Evolutionary conservation across 2,329 filamentous ascomycete species (phyloP).

Genomic region (Cercospora sp.): DNA sequence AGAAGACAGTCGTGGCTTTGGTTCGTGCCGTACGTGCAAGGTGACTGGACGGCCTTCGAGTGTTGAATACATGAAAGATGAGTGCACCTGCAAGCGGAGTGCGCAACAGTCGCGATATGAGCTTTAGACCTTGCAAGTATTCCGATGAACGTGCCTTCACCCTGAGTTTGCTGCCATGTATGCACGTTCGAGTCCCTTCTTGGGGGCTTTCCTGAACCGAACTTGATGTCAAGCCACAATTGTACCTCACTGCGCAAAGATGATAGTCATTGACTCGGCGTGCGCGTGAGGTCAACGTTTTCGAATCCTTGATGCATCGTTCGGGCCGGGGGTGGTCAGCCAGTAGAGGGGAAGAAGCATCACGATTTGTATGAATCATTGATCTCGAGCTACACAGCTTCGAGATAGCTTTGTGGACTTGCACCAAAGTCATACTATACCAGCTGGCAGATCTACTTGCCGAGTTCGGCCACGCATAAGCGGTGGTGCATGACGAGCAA

Average conservation of each 20-base stretch:
- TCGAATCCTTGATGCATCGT: not conserved
- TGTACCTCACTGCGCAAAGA: too few relatives aligned
- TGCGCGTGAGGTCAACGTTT: too few relatives aligned
- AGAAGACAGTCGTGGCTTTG: not conserved
- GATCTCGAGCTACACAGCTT: not conserved
- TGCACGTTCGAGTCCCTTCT: too few relatives aligned
- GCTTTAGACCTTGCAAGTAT: not conserved
- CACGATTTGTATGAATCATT: not conserved
- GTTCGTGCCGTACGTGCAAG: not conserved
- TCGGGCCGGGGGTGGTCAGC: not conserved
- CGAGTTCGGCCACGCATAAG: not conserved
- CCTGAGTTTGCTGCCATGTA: not conserved
- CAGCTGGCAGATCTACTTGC: not conserved
- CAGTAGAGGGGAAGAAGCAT: not conserved
- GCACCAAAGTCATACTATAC: not conserved
- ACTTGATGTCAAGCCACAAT: too few relatives aligned
- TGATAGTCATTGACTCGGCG: too few relatives aligned
- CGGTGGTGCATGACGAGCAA: not conserved
- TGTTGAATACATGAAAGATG: not conserved
- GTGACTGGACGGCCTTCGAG: not conserved
- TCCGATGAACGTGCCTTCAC: not conserved
- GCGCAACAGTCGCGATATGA: not conserved
- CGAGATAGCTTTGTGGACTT: not conserved
- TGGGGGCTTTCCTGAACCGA: too few relatives aligned
- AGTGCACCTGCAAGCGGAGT: not conserved